These are phyloP conservation scores for Yamadazyma phyllophila DNA, from an alignment of 805 yeast species.

Conservation along the genomic window DNA sequence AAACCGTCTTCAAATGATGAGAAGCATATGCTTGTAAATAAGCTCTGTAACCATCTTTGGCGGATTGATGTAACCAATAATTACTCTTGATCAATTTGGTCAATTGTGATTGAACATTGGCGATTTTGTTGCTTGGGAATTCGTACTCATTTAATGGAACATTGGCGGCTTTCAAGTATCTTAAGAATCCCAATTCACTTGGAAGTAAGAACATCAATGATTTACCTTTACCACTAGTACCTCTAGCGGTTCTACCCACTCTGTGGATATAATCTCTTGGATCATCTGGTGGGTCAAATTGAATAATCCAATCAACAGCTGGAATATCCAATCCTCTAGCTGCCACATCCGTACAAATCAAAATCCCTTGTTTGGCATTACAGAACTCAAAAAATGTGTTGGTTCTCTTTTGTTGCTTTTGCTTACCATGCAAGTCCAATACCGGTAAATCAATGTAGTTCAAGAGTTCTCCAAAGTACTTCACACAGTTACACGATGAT, in stretches of 20 bases:
- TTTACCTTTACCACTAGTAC: slow-evolving; percentile 83
- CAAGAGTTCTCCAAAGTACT: slow-evolving; percentile 89
- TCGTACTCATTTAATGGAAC: slow-evolving; percentile 97
- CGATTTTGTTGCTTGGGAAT: slow-evolving; percentile 90
- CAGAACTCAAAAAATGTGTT: slow-evolving; percentile 98
- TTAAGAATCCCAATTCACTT: slow-evolving; percentile 86
- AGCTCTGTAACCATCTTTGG: slow-evolving; percentile 96
- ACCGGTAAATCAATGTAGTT: slow-evolving; percentile 98
- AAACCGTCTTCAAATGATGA: slow-evolving; percentile 93
- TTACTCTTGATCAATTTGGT: slow-evolving; percentile 88
- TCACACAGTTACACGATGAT: slow-evolving; percentile 96
- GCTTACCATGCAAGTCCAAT: slow-evolving; percentile 94
- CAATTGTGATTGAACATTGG: slow-evolving; percentile 92
- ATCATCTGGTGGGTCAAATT: slow-evolving; percentile 99
- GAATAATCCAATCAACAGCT: slow-evolving; percentile 98
- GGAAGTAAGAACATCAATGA: slow-evolving; percentile 95
- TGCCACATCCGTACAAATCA: slow-evolving; percentile 97
- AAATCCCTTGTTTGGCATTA: slow-evolving; percentile 90
- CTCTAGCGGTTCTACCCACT: slow-evolving; percentile 99
- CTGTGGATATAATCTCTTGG: slow-evolving; percentile 99
- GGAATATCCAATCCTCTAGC: slow-evolving; percentile 99
- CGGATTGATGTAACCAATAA: slow-evolving; percentile 91
- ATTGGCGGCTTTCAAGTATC: slow-evolving; percentile 93
- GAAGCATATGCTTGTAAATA: slow-evolving; percentile 97
- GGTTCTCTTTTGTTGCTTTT: slow-evolving; percentile 97